Evolutionary conservation across 192 early-diverging fungal genomes (phyloP).

Genomic region (Backusella westeae): DNA sequence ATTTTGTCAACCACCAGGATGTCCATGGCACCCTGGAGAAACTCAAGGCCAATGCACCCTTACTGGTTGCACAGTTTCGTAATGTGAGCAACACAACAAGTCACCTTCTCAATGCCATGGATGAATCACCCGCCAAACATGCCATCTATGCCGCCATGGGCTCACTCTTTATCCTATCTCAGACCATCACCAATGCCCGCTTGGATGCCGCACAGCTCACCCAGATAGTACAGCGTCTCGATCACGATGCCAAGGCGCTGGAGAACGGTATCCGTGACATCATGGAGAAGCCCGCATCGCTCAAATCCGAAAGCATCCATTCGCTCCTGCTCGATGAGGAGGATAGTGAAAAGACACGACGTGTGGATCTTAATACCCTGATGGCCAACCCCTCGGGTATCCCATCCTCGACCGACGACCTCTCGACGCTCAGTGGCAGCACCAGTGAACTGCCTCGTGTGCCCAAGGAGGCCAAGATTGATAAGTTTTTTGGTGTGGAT

Average conservation of each 20-base stretch:
- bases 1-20: background rate
- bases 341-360: background rate
- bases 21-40: background rate
- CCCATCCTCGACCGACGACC: background rate
- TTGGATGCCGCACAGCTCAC: background rate
- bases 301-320: background rate
- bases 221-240: background rate
- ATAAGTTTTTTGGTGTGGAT: conserved; percentile 64
- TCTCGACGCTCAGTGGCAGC: background rate
- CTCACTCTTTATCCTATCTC: conserved; percentile 22
- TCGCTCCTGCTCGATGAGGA: background rate
- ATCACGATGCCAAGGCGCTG: background rate
- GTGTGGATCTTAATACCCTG: background rate
- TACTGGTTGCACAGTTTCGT: conserved; percentile 38
- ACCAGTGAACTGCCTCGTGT: background rate
- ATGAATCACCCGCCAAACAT: conserved; percentile 13
- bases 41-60: conserved; percentile 25
- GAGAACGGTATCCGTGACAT: background rate
- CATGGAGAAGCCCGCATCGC: background rate
- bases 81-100: conserved; percentile 31
- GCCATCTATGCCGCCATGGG: conserved; percentile 31
- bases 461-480: conserved; percentile 40
- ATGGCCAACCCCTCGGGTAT: conserved; percentile 3
- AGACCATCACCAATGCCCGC: conserved; percentile 25
- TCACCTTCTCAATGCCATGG: conserved; percentile 27